phyloP scores from a whole-genome alignment of 768 basidiomycete genomes.

The Tubosaeta sp. region DNA sequence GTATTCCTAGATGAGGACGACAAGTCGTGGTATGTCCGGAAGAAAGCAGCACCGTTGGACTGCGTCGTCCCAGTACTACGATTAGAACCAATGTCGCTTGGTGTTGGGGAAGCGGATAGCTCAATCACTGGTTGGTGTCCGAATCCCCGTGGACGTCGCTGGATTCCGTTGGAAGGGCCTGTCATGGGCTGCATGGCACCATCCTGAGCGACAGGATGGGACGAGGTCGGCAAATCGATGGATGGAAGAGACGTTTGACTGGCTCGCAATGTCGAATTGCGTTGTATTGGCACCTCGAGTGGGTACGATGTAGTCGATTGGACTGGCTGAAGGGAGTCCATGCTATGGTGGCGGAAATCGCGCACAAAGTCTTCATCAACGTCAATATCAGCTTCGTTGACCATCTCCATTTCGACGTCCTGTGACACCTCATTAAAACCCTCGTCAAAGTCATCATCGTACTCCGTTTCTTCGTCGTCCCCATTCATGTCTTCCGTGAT shows the following conservation, averaged over 20 bases:
- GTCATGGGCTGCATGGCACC: slow-evolving; percentile 33
- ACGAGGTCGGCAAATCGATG: neutral
- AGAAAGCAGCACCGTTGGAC: slow-evolving; percentile 58
- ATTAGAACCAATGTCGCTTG: slow-evolving; percentile 57
- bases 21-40: slow-evolving; percentile 52
- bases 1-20: slow-evolving; percentile 40
- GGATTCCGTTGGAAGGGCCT: slow-evolving; percentile 35
- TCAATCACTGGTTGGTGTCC: slow-evolving; percentile 60
- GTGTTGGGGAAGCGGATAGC: slow-evolving; percentile 52
- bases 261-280: slow-evolving; percentile 23
- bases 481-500: slow-evolving; percentile 68
- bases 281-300: slow-evolving; percentile 30
- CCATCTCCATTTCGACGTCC: slow-evolving; percentile 32
- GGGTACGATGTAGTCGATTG: slow-evolving; percentile 11
- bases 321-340: slow-evolving; percentile 11
- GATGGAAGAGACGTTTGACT: slow-evolving; percentile 12
- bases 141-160: slow-evolving; percentile 38
- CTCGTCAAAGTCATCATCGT: slow-evolving; percentile 45
- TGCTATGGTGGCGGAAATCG: slow-evolving; percentile 27
- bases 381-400: slow-evolving; percentile 40
- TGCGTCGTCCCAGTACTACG: slow-evolving; percentile 49
- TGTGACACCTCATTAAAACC: slow-evolving; percentile 29
- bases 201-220: slow-evolving; percentile 14
- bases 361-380: slow-evolving; percentile 42
- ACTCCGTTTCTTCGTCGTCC: slow-evolving; percentile 63